Evolutionary conservation across 352 stramenopile species (phyloP).

Genomic region (Phytopythium cucurbitacearum): DNA sequence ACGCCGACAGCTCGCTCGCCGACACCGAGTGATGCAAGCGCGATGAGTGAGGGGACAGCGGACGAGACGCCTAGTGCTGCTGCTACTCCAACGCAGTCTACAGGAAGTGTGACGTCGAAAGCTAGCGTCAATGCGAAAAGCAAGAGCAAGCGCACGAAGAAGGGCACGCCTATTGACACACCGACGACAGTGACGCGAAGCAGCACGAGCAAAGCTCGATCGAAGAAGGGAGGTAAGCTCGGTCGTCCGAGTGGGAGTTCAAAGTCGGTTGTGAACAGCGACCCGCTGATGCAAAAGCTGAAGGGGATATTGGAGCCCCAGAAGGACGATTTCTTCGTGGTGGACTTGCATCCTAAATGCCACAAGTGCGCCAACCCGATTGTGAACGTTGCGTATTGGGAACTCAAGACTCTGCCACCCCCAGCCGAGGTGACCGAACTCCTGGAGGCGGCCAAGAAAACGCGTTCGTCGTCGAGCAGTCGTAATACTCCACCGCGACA

Average conservation of each 20-base stretch:
- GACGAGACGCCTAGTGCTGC: slow-evolving; percentile 8
- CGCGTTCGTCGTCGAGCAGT: slow-evolving; percentile 50
- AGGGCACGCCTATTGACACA: slow-evolving; percentile 41
- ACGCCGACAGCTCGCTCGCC: slow-evolving; percentile 48
- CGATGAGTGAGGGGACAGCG: slow-evolving; percentile 19
- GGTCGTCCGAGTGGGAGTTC: slow-evolving; percentile 37
- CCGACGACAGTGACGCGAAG: slow-evolving; percentile 42
- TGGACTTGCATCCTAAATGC: slow-evolving; percentile 89
- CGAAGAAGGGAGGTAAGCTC: slow-evolving; percentile 49
- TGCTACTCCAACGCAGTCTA: slow-evolving; percentile 9
- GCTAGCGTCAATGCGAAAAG: slow-evolving; percentile 30
- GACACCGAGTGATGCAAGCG: slow-evolving; percentile 33
- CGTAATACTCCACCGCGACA: slow-evolving; percentile 68
- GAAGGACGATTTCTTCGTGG: slow-evolving; percentile 99
- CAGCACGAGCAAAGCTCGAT: slow-evolving; percentile 64
- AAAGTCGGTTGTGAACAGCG: slow-evolving; percentile 80
- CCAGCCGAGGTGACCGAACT: slow-evolving; percentile 66
- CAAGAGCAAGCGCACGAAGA: slow-evolving; percentile 65
- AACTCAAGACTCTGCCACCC: slow-evolving; percentile 67
- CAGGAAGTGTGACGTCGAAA: slow-evolving; percentile 16
- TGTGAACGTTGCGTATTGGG: slow-evolving; percentile 84
- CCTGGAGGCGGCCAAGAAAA: slow-evolving; percentile 79
- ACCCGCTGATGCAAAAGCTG: slow-evolving; percentile 97
- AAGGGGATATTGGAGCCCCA: slow-evolving; percentile 97
- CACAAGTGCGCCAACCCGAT: slow-evolving; percentile 87